Base-by-base conservation (phyloP, 2,329 filamentous ascomycete genomes). In the Lasiodiplodia gonubiensis region DNA sequence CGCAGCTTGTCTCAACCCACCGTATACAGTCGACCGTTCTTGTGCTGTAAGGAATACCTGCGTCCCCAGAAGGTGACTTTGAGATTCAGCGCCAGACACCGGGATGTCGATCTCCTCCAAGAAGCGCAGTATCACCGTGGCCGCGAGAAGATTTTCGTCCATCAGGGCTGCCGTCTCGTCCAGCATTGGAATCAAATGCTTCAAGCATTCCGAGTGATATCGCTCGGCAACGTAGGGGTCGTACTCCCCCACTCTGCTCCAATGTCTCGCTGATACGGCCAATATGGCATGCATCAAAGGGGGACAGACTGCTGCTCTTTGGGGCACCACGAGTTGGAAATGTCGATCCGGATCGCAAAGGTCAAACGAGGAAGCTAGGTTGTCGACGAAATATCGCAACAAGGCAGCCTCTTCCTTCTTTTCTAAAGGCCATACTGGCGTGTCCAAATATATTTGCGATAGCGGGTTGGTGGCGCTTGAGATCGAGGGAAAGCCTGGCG, bases 301-400 rank as follows among this genome's bases (percentile, higher is more conserved):
- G 82, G 83, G 83, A 64, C 82, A 86, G 1, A 76, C 80, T 14
- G 80, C 80, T 4, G 86, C 85, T 23, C 84, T 79, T 65, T 84
- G 80, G 0, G 86, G 86, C 0, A 88, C 86, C 6, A 85, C 77
- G 0, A 81, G 78, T 66, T 84, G 82, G 70, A 89, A 89, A 68
- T 86, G 85, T 21, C 74, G 70, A n/a, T 72, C 67, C 12, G 73
- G 70, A 69, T 78, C 76, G 46, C 72, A 75, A 2, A 78, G 70
- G 60, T 78, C 75, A 49, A 78, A 74, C 23, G 70, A 74, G 2
- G 71, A 64, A 3, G 75, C 70, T 21, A 78, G 65, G 16, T 72
- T 69, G 27, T 78, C 74, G 16, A 77, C 70, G 49, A 72, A 78
- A 57, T 78, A 72, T 21, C 74, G 71, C 42, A 78, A 70, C 18